Percentiles rank a stretch among this genome's conserved stretches.
phyloP scores from a whole-genome alignment of 1,139 yeast species.

The Hanseniaspora sp. region DNA sequence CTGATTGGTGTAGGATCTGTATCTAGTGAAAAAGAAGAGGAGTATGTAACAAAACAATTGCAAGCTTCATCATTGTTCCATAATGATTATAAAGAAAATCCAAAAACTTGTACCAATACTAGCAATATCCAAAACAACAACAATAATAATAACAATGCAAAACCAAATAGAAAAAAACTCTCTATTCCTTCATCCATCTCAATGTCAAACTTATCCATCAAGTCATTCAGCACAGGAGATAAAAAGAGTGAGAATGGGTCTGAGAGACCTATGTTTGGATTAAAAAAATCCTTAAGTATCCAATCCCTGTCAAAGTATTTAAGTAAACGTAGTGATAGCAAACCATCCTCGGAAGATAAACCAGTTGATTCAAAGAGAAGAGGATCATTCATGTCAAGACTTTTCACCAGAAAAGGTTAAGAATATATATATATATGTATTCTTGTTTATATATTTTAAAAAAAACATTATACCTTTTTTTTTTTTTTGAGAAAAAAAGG shows the following conservation, averaged over 20 bases:
- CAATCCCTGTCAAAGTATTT: conserved; percentile 8
- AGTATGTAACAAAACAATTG: neutral
- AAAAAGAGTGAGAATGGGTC: neutral
- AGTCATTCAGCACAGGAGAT: neutral
- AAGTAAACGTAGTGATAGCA: neutral
- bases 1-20: neutral
- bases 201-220: neutral
- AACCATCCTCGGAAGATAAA: neutral
- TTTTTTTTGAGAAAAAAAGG: neutral
- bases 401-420: neutral
- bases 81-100: no score
- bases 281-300: conserved; percentile 10
- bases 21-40: neutral
- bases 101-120: neutral
- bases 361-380: neutral
- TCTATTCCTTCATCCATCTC: neutral
- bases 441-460: no score
- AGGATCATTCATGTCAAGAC: neutral
- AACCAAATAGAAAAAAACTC: neutral
- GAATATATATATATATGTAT: neutral
- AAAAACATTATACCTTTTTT: no score
- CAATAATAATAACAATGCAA: neutral
- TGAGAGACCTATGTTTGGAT: neutral
- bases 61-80: neutral
- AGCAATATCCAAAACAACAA: neutral